Base-by-base conservation (phyloP, 352 stramenopile species). In the Globisporangium mamillatum region DNA sequence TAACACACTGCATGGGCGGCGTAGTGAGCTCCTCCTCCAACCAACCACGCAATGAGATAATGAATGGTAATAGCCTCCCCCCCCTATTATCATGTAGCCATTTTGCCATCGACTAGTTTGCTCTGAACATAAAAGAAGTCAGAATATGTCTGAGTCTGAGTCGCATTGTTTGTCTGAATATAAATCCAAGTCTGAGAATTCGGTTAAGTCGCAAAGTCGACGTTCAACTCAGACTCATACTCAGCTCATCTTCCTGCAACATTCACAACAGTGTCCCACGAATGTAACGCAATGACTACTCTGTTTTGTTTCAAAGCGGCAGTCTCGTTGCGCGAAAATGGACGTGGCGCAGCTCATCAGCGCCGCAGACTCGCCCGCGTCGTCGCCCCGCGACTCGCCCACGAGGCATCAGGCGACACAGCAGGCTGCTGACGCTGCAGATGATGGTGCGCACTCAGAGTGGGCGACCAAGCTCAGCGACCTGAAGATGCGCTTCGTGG, bases 401-500 rank as follows among this genome's bases (percentile, higher is more conserved):
- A 14, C 22, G 27, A 7, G 54, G 16, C 66, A 36, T 41, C 29
- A 29, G 44, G 27, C 12, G 41, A 29, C 52, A 6, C 32, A 34
- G 0, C 20, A 32, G 3, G 27, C 59, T 25, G 6, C 34, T 20
- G 16, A 48, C 6, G 3, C 16, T 32, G 1, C 4, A 6, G 34
- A 10, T 14, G 54, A 3, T 10, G 27, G 16, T 24, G 54, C 7
- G 27, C 25, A 14, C 14, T 34, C 12, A 4, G 24, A 1, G 12
- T 57, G 52, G 62, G 32, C 12, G 25, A 38, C 50, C 52, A 72
- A 61, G 52, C 50, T 34, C 46, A 44, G 60, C 50, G 48, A 77
- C 22, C 68, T 89, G 18, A 73, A 79, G 65, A 65, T 50, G 55
- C 66, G 66, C 8, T 73, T 86, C n/a, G 56, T 60, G 60, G 48